phyloP scores from a whole-genome alignment of 139 green algal genomes.

The Haematococcus sp. region DNA sequence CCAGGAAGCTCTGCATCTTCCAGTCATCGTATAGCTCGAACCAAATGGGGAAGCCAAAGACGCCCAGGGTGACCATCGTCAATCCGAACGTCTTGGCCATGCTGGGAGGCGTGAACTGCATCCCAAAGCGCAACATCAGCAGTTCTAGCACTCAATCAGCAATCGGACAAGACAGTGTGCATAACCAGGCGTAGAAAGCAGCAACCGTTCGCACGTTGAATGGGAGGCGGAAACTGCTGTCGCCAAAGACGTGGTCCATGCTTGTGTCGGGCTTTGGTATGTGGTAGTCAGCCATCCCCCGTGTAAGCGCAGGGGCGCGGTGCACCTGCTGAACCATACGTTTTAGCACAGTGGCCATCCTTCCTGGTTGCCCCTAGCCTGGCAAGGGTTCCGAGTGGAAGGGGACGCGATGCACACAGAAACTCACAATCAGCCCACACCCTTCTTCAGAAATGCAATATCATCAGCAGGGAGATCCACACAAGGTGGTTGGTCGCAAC shows the following conservation, averaged over 20 bases:
- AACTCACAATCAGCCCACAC: no score
- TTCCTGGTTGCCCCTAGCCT: no score
- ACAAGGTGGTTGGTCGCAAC: no score
- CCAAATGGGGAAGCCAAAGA: conserved; percentile 20
- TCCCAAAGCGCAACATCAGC: not conserved
- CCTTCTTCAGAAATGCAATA: no score
- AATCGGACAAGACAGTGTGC: no score
- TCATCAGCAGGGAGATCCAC: no score
- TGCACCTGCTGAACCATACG: no score
- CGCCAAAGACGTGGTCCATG: conserved; percentile 29
- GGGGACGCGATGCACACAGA: no score
- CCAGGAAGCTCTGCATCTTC: conserved; percentile 20
- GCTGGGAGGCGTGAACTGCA: conserved; percentile 22
- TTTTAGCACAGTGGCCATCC: no score
- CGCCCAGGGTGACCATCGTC: conserved; percentile 6
- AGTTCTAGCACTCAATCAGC: not conserved
- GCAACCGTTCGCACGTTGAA: conserved; percentile 11
- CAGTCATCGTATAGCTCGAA: conserved; percentile 16
- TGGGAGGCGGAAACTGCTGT: conserved; percentile 12
- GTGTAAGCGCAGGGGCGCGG: not conserved
- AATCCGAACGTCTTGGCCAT: conserved; percentile 12
- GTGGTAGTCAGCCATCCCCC: conserved; percentile 8
- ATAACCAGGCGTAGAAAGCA: no score
- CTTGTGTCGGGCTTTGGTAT: conserved; percentile 22
- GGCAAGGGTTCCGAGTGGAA: no score